Conservation (phyloP, 176 grass and related monocot species). For the Chrysopogon serrulatus region DNA sequence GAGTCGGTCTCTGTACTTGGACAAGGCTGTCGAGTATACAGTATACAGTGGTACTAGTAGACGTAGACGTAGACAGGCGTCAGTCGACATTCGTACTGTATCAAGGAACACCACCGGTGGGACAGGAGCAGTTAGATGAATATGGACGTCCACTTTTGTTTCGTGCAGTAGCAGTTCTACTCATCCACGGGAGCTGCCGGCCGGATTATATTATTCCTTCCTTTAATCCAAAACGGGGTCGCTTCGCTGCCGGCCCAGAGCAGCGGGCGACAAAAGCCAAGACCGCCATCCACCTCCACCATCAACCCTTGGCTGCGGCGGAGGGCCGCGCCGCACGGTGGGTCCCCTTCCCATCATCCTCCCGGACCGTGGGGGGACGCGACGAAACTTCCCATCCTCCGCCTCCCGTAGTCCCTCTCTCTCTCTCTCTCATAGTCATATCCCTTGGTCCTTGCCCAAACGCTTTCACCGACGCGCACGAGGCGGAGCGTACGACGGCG, state of each 20-base stretch:
- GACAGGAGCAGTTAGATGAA: background rate
- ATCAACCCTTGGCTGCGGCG: background rate
- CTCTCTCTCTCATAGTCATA: too few relatives aligned
- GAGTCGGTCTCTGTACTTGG: background rate
- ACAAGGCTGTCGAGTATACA: too few relatives aligned
- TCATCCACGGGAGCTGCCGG: background rate
- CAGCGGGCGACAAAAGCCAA: background rate
- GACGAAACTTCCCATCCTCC: slow-evolving; percentile 1
- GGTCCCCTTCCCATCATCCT: background rate
- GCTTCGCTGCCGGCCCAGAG: too few relatives aligned
- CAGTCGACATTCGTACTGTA: too few relatives aligned
- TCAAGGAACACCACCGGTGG: too few relatives aligned
- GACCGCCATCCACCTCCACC: background rate
- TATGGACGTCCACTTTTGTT: background rate
- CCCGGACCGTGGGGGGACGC: background rate
- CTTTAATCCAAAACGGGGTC: too few relatives aligned
- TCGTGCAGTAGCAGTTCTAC: background rate
- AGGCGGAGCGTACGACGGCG: background rate
- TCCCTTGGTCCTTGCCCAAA: too few relatives aligned
- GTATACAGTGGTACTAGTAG: too few relatives aligned
- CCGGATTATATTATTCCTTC: too few relatives aligned
- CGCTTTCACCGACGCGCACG: background rate
- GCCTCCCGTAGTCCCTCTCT: too few relatives aligned
- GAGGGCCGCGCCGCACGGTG: background rate
- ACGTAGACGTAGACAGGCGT: background rate